Evolutionary conservation across 164 flowering plant species (phyloP), one percentile per base, ranked within the genome.

Genomic region (Macadamia tetraphylla): DNA sequence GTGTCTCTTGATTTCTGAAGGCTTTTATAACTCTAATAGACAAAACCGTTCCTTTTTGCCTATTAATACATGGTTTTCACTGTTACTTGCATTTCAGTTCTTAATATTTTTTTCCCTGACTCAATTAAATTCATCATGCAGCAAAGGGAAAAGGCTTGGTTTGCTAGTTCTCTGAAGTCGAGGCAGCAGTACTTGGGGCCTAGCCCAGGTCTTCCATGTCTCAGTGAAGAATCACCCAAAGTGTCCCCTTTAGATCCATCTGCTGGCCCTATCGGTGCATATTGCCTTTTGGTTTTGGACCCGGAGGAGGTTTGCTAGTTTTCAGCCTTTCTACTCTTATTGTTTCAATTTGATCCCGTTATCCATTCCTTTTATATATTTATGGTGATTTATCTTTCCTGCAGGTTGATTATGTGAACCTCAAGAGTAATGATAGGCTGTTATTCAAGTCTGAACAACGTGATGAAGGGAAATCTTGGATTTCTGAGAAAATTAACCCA

Each of bases 401-500:
- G 17, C 87, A 90, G 97, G 94, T 89, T 70, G 97, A 91, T 79
- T 94, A 94, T 79, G 69, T 94, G 79, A 94, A 94, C 75, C 74
- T 94, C 81, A 94, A 87, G 86, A 82, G 77, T 60, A 84, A 89
- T 63, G 73, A 84, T 77, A 85, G 96, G 77, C 66, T 81, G 30
- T 29, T 63, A 15, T 89, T 79, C 71, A 78, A 67, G 62, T 76
- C 80, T 29, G 66, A 51, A 40, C 64, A 53, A 70, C 74, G 62
- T 77, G 73, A 9, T 31, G 73, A 73, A 71, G 79, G 60, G 40
- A 82, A 80, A 57, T 61, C 60, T 56, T 94, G 98, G 97, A 73
- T 53, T 70, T 67, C 81, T 13, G 85, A 89, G 79, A 80, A 64
- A 71, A 69, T 88, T 65, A 86, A 86, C 64, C 89, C 87, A 35